phyloP scores from a whole-genome alignment of 805 yeast genomes.

The Teunomyces tritomae region DNA sequence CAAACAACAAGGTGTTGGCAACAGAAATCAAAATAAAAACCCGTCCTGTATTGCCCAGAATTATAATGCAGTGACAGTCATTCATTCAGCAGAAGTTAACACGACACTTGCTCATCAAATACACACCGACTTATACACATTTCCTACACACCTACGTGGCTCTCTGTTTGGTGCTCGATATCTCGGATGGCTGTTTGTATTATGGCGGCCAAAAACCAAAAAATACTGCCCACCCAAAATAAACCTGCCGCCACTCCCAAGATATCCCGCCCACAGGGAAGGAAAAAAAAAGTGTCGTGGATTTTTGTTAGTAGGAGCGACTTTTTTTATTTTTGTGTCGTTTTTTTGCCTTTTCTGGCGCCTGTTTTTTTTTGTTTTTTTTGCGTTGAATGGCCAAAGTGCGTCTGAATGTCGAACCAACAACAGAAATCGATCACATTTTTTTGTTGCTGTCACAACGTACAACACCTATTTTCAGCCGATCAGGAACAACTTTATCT shows the following conservation, averaged over 20 bases:
- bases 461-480: not conserved
- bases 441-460: conserved; percentile 5
- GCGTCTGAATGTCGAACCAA: conserved; percentile 4
- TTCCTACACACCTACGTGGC: not conserved
- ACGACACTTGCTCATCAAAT: not conserved
- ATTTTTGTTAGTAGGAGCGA: not conserved
- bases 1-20: not conserved
- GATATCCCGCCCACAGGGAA: not conserved
- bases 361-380: conserved; percentile 1
- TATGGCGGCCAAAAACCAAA: not conserved
- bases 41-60: no score
- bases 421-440: conserved; percentile 5
- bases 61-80: no score
- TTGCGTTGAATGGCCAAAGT: not conserved
- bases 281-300: not conserved
- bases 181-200: not conserved
- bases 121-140: not conserved
- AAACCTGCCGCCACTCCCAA: not conserved
- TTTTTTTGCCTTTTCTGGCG: conserved; percentile 1
- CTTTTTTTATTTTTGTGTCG: conserved; percentile 3
- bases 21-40: not conserved
- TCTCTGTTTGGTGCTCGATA: not conserved
- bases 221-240: not conserved
- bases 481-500: not conserved
- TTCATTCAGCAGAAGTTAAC: no score